Evolutionary conservation across 192 early-diverging fungal species (phyloP), one percentile per base, ranked within the genome.

Genomic region (Entomortierella lignicola): DNA sequence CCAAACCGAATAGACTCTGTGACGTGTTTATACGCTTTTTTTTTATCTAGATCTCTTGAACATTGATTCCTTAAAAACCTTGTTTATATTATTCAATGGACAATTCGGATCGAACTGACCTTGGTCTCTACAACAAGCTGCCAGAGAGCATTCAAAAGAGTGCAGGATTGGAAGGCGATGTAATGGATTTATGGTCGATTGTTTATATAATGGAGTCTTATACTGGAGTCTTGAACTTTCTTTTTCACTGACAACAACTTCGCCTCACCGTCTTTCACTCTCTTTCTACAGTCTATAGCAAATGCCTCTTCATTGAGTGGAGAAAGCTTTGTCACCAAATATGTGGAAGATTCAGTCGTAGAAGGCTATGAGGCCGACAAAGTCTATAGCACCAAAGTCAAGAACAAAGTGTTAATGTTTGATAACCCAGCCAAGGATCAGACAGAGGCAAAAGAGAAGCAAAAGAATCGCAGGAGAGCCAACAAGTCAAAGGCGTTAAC

Each of bases 401-500:
- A 85, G 37, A 77, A 83, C 55, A 89, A 88, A 60, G 77, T 77
- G 3, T 65, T 90, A 6, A 25, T 71, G 23, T 80, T 91, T 15
- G 89, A 89, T 42, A 89, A 87, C 72, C 84, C 84, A 26, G 52
- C 72, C 21, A 81, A 82, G 41, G 56, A 63, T 15, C 54, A 68
- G 7, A 48, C 63, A 0, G 73, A 71, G 17, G 72, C 44, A 21
- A 80, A 77, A 55, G 77, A 70, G 39, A 71, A 64, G 42, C 65
- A 53, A 32, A 57, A 63, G 51, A 20, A 39, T 23, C 74, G 69
- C 32, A 86, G 71, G 63, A 61, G 71, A 26, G 63, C 66, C 25
- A 77, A 75, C 47, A 85, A 66, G 31, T 73, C 84, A 18, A 94
- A 91, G 44, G 54, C 65, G 2, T 81, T 96, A 55, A 91, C 88